Evolutionary conservation across 2,329 filamentous ascomycete genomes (phyloP), one percentile per base, ranked within the genome.

Genomic region (Sporothrix euskadiensis): DNA sequence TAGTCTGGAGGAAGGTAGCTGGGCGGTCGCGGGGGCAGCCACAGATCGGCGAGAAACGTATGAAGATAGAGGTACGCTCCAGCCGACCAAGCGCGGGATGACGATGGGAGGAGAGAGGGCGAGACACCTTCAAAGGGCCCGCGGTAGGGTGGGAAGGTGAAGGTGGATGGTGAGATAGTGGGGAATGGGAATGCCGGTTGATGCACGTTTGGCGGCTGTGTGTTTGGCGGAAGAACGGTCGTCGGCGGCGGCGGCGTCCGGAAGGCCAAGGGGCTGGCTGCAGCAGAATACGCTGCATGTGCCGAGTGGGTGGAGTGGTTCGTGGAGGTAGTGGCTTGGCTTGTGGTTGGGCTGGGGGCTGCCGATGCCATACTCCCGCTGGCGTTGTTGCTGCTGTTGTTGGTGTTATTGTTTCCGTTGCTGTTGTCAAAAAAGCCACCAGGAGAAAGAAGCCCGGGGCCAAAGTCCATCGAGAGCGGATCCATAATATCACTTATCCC

Each of bases 41-140:
- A 69, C 19, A 69, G 19, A 9, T 54, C 30, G 2, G 22, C 66
- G 9, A 69, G 32, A 26, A 69, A 69, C 3, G 10, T 44, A 32
- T 69, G 66, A n/a, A 69, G 32, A 19, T 69, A 69, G 9, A 69
- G 12, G 22, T 69, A 69, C 0, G 66, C 66, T 0, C 12, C 66
- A 3, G 66, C 66, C 4, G 49, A 39, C 66, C 49, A 69, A 4
- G 49, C 49, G 8, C 35, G 66, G 19, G 49, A 41, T 4, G 35
- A 12, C 0, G 49, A 16, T 0, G 49, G 49, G 0, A 57, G 2
- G 44, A 41, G 9, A 16, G 49, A 12, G 1, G 32, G 49, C 7
- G 49, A 41, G 10, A 19, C 12, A 7, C 3, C 9, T 19, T 69
- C 22, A 44, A 69, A 69, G 1, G 32, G 49, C 5, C 9, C 49